Evolutionary conservation across 1,139 yeast species (phyloP).

Genomic region (Diutina scorzettiae): DNA sequence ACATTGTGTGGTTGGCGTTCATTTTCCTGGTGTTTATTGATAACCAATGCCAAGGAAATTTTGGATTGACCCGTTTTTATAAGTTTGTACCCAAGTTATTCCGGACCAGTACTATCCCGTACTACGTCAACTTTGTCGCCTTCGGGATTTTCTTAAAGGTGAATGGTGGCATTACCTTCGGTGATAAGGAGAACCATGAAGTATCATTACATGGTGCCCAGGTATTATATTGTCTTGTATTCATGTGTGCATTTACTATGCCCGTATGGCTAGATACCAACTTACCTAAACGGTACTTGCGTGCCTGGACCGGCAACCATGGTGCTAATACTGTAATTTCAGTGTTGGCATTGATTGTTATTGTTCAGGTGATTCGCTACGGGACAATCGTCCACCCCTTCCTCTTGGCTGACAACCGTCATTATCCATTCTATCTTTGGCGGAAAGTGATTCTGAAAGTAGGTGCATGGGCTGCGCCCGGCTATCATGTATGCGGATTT

Average conservation of each 20-base stretch:
- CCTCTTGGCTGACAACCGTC: constrained; percentile 87
- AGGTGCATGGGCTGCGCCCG: constrained; percentile 12
- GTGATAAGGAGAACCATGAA: constrained; percentile 79
- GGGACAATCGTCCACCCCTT: constrained; percentile 83
- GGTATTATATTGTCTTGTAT: constrained; percentile 62
- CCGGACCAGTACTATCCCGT: background rate
- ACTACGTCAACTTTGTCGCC: constrained; percentile 27
- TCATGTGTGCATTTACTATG: constrained; percentile 49
- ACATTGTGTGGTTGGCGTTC: constrained; percentile 74
- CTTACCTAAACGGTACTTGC: constrained; percentile 25
- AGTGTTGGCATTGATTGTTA: constrained; percentile 15
- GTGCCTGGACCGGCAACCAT: constrained; percentile 12
- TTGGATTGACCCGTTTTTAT: background rate
- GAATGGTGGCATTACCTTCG: constrained; percentile 77
- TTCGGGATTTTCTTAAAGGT: constrained; percentile 45
- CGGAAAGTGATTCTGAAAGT: constrained; percentile 37
- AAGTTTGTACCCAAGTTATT: background rate
- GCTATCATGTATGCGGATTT: constrained; percentile 33
- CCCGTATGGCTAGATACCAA: constrained; percentile 52
- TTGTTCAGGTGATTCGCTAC: constrained; percentile 38
- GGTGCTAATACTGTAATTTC: constrained; percentile 14
- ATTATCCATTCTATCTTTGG: constrained; percentile 80
- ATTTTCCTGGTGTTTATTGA: constrained; percentile 48
- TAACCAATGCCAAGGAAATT: constrained; percentile 15
- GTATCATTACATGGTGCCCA: constrained; percentile 68